Evolutionary conservation across 306 rosid species (phyloP), one percentile per base, ranked within the genome.

Genomic region (Fragaria nilgerrensis): DNA sequence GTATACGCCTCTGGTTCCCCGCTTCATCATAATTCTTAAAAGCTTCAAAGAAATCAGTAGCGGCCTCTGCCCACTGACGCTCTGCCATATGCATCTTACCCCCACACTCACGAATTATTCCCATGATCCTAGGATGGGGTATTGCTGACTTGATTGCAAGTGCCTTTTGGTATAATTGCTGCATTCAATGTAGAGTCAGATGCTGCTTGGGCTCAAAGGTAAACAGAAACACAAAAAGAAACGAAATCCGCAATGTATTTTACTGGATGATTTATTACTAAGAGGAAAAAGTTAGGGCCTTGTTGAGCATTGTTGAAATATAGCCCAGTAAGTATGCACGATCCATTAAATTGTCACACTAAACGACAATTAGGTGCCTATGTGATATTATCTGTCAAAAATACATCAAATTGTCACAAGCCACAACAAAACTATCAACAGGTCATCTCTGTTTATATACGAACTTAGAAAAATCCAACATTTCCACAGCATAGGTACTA

Each of bases 71-170:
- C 99, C 99, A 95, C 75, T 92, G 99, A 72, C 97, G 96, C 92
- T 95, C 99, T 32, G 97, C 94, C 99, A 95, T 95, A 71, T 95
- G 97, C 99, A 95, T 95, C 85, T 95, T 95, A 62, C 99, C 99
- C 75, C 99, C 99, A 74, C 97, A 95, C 84, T 95, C 99, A 58
- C 92, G 96, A 81, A 95, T 95, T 76, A 95, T 95, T 52, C 99
- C 99, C 97, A 95, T 95, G 63, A 95, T 95, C 74, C 99, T 86
- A 66, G 99, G 99, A 92, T 95, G 97, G 81, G 97, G 99, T 78
- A 95, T 95, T 43, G 99, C 99, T 50, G 99, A 95, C 90, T 95
- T 95, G 75, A 95, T 92, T 39, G 96, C 91, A 55, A 95, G 97
- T 59, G 99, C 99, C 82, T 90, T 93, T 82, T 86, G 99, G 88